Conservation (phyloP, 1,139 yeast species). For the Hemisphaericaspora xylanilytica region DNA sequence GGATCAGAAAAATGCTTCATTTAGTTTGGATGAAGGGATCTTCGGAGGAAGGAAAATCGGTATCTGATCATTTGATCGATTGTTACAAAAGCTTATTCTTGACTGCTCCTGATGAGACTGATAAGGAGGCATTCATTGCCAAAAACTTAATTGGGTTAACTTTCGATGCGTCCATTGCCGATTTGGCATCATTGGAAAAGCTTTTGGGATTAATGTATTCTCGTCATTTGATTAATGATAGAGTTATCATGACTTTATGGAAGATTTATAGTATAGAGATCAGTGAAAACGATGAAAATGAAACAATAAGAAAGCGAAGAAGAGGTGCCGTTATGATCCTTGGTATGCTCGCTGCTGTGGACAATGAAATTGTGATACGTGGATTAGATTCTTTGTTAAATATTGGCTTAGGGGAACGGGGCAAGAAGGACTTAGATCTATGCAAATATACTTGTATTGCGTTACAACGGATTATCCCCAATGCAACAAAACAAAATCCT, state of each 20-base stretch:
- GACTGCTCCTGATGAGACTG: conserved; percentile 67
- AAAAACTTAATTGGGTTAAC: conserved; percentile 78
- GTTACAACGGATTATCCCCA: conserved; percentile 65
- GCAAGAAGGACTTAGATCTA: conserved; percentile 60
- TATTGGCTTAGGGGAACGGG: conserved; percentile 68
- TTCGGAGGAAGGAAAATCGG: conserved; percentile 86
- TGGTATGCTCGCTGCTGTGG: conserved; percentile 85
- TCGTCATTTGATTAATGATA: conserved; percentile 54
- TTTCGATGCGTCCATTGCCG: conserved; percentile 76
- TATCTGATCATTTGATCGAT: conserved; percentile 74
- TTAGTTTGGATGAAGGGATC: conserved; percentile 94
- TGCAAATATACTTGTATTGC: conserved; percentile 84
- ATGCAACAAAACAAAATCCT: conserved; percentile 32
- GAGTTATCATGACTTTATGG: conserved; percentile 76
- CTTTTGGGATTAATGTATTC: conserved; percentile 72
- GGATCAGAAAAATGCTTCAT: conserved; percentile 87
- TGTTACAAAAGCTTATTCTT: conserved; percentile 77
- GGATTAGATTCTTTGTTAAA: conserved; percentile 68
- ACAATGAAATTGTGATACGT: conserved; percentile 60
- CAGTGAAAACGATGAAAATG: conserved; percentile 17
- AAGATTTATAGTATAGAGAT: conserved; percentile 59
- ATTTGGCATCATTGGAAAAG: conserved; percentile 85
- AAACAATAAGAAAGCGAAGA: conserved; percentile 50
- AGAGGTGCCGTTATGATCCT: conserved; percentile 83
- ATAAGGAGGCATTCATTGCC: conserved; percentile 70